These are phyloP conservation scores for Ganoderma boninense DNA, from an alignment of 1,284 basidiomycete genomes.

Conservation along the genomic window DNA sequence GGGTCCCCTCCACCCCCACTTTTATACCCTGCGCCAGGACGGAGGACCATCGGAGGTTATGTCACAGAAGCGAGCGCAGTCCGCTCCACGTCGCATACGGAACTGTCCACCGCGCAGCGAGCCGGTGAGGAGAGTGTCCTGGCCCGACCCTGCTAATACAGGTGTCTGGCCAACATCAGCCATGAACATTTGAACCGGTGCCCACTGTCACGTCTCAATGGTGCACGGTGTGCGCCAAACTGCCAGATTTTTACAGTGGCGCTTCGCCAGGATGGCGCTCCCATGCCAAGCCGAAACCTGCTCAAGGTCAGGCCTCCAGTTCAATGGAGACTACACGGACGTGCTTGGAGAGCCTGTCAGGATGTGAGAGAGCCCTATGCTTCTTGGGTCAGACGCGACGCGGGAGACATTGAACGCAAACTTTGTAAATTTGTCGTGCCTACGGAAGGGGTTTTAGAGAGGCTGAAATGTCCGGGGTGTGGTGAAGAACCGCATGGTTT, in stretches of 20 bases:
- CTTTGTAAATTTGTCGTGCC: neutral
- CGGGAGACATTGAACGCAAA: no score
- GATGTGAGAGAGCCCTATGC: neutral
- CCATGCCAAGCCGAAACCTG: neutral
- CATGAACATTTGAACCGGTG: neutral
- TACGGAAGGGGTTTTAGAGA: neutral
- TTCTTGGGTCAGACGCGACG: neutral
- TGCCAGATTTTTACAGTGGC: neutral
- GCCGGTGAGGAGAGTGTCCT: neutral
- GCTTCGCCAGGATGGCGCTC: neutral
- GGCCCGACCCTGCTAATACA: neutral
- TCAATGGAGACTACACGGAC: neutral
- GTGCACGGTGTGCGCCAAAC: conserved; percentile 2
- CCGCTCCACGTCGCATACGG: neutral
- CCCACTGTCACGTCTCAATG: neutral
- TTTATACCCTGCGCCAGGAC: neutral
- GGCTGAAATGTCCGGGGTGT: no score
- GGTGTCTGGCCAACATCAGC: neutral
- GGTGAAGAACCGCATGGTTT: neutral
- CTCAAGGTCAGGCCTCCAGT: neutral
- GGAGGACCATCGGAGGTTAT: neutral
- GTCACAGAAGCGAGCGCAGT: neutral
- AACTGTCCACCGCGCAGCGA: neutral
- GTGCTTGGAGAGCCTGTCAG: neutral
- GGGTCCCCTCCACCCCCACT: neutral